Conservation (phyloP, 192 early-diverging fungal genomes). For the Cetraspora pellucida region DNA sequence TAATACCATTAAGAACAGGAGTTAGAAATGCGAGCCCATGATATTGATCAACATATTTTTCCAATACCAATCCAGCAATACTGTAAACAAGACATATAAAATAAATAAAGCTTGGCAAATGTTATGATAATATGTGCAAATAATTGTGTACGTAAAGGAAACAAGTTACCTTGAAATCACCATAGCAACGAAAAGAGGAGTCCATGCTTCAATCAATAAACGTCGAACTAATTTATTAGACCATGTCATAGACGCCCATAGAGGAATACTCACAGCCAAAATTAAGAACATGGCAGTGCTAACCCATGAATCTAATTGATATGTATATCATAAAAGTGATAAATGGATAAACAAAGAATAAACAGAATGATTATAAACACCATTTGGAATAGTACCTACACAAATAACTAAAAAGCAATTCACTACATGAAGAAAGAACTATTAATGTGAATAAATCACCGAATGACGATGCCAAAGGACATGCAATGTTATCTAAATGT, state of each 20-base stretch:
- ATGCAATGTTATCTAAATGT: constrained; percentile 70
- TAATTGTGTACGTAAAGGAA: neutral
- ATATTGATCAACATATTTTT: constrained; percentile 67
- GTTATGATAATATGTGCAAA: neutral
- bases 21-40: constrained; percentile 67
- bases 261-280: constrained; percentile 45
- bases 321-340: neutral
- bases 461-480: constrained; percentile 72
- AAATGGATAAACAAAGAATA: neutral
- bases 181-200: constrained; percentile 75
- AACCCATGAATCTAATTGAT: constrained; percentile 43
- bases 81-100: constrained; percentile 38
- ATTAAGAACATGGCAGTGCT: constrained; percentile 49
- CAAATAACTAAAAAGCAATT: constrained; percentile 50
- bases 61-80: constrained; percentile 66
- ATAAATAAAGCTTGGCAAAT: neutral
- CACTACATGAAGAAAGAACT: constrained; percentile 59
- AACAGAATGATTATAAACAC: neutral
- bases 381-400: constrained; percentile 39
- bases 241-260: constrained; percentile 55
- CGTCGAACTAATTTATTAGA: constrained; percentile 64
- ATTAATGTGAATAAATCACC: constrained; percentile 74
- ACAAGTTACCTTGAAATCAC: constrained; percentile 59
- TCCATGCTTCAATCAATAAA: constrained; percentile 74
- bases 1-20: constrained; percentile 64